A percentile compares a stretch with the other conserved stretches of the same genome.
phyloP scores from a whole-genome alignment of 2,329 filamentous ascomycete genomes.

The Colletotrichum simmondsii region DNA sequence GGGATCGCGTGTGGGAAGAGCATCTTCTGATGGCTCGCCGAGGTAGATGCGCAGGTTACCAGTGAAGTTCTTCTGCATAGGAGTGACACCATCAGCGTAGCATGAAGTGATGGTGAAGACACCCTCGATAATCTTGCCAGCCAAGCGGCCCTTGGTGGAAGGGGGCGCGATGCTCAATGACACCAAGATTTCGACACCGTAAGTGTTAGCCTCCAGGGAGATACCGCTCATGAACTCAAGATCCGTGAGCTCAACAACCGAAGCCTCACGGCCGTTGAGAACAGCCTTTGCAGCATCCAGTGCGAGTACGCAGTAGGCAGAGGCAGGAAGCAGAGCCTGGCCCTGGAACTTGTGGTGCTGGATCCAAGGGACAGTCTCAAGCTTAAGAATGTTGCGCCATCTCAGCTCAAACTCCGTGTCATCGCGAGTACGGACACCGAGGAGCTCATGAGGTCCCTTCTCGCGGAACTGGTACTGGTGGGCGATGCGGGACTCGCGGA shows the following conservation, averaged over 20 bases:
- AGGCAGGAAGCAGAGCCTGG: conserved; percentile 55
- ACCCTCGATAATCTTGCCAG: conserved; percentile 27
- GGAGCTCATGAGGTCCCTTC: conserved; percentile 49
- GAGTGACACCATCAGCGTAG: conserved; percentile 28
- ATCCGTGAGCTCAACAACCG: conserved; percentile 44
- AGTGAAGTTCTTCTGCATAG: conserved; percentile 35
- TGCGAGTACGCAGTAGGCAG: conserved; percentile 55
- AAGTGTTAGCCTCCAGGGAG: conserved; percentile 40
- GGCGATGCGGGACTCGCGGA: conserved; percentile 45
- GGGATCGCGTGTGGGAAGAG: conserved; percentile 32
- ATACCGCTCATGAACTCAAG: conserved; percentile 47
- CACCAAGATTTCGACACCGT: conserved; percentile 39
- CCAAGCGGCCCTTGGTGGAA: conserved; percentile 27
- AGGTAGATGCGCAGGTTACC: conserved; percentile 37
- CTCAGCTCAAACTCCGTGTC: conserved; percentile 25
- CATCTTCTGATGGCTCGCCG: conserved; percentile 34
- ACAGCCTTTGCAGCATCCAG: conserved; percentile 52
- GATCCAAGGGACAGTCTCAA: conserved; percentile 47
- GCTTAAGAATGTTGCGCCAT: conserved; percentile 38
- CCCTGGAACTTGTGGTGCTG: conserved; percentile 47
- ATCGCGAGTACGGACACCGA: conserved; percentile 24
- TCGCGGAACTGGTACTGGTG: conserved; percentile 41
- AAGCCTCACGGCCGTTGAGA: conserved; percentile 38
- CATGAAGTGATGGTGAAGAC: conserved; percentile 34
- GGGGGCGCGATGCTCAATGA: conserved; percentile 35